Base-by-base conservation (phyloP, 2,329 filamentous ascomycete genomes). In the Beauveria pseudobassiana region DNA sequence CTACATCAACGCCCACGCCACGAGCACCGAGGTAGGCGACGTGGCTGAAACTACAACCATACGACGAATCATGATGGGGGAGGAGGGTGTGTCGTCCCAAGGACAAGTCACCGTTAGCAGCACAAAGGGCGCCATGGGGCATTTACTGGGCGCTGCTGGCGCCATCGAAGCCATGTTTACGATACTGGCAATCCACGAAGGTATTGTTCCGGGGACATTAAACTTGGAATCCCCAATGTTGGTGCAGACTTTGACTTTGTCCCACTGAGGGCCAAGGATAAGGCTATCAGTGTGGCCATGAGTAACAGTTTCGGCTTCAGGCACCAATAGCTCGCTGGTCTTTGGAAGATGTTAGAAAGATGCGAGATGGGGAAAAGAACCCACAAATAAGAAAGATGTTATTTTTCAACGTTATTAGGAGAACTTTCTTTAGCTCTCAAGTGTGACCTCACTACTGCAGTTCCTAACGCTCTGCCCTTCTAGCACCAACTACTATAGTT, bases 261-360 rank as follows among this genome's bases (percentile, higher is more conserved):
- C 3, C 85, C 92, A 0, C 79, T 86, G 4, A 71, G 78, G 51
- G 82, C 91, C 0, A 93, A 97, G 73, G 74, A 88, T 58, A 87
- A 85, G 66, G 72, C 79, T 2, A 84, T 98, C 12, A 77, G 85
- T 62, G 87, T 93, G 24, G 90, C 90, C 5, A 69, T 99, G 62
- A 95, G 91, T 3, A 99, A 99, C 70, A 98, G 93, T 72, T 99
- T 99, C 76, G 95, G 95, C 0, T 99, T 99, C 77, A 12, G 95
- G 95, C 18, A 98, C 93, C 1, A 99, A 99, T 76, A 93, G 93
- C 48, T 92, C 87, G 59, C 77, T 99, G 43, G 92, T 92, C 58
- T 93, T 98, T 69, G 82, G 82, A 8, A 72, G 67, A 58, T 53
- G 20, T 18, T 43, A 52, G 18, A 55, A 22, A 30, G 26, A 8